Conservation (phyloP, 768 basidiomycete species). For the Lactarius pseudohatsudake region DNA sequence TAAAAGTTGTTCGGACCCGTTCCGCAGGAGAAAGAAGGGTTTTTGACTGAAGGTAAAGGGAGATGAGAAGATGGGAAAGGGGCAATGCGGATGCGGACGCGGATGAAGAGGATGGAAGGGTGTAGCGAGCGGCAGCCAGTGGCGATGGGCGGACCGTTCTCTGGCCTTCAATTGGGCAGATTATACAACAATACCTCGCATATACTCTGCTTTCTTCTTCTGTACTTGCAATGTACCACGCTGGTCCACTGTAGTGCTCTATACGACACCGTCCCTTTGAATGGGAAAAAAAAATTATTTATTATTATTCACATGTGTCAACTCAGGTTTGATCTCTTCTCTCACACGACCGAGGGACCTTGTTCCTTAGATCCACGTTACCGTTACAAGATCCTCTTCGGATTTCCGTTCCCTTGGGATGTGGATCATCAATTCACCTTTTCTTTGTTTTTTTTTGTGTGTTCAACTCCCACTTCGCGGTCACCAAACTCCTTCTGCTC, state of each 20-base stretch:
- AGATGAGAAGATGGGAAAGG: conserved; percentile 23
- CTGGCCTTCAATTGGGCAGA: background rate
- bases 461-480: background rate
- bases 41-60: background rate
- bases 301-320: conserved; percentile 14
- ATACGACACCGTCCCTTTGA: background rate
- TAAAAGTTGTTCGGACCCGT: background rate
- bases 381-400: conserved; percentile 8
- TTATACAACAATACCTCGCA: background rate
- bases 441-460: background rate
- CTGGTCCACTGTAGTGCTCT: background rate
- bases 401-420: conserved; percentile 19
- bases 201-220: background rate
- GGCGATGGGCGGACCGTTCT: conserved; percentile 23
- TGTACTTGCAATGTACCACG: no score
- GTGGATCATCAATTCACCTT: conserved; percentile 21
- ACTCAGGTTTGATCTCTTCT: conserved; percentile 1
- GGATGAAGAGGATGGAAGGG: conserved; percentile 38
- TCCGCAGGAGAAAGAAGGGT: background rate
- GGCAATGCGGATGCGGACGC: conserved; percentile 21
- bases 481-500: background rate
- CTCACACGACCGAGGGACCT: background rate
- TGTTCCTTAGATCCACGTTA: conserved; percentile 23
- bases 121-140: conserved; percentile 33
- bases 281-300: conserved; percentile 23